These are phyloP conservation scores for Amphicarpaea edgeworthii DNA, from an alignment of 306 rosid genomes.

Conservation along the genomic window DNA sequence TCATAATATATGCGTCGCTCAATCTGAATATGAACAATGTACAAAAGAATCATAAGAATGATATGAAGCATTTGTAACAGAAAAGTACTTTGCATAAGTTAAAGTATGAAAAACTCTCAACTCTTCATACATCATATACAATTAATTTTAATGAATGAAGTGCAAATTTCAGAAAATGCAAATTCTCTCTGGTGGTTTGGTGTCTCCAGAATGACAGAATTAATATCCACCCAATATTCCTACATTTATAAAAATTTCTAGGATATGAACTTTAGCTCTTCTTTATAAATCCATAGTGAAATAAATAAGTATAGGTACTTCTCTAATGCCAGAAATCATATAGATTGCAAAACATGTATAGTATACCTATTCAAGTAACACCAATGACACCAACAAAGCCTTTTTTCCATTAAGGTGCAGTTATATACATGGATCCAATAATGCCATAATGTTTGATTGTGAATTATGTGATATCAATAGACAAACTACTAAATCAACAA, in stretches of 20 bases:
- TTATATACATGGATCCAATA: neutral
- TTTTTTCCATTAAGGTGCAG: neutral
- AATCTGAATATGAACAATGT: constrained; percentile 54
- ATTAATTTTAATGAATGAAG: neutral
- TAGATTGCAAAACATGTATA: neutral
- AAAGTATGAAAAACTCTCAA: neutral
- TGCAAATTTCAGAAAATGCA: neutral
- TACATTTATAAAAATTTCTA: neutral
- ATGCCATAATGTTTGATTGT: neutral
- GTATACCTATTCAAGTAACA: neutral
- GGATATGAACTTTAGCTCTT: neutral
- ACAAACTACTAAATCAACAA: neutral
- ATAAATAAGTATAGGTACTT: neutral
- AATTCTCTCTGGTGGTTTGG: neutral
- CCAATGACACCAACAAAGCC: neutral
- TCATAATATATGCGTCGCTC: constrained; percentile 89
- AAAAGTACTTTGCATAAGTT: neutral
- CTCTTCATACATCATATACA: neutral
- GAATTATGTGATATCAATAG: neutral
- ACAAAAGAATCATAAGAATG: constrained; percentile 20
- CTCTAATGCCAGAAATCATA: neutral
- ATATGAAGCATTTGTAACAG: neutral
- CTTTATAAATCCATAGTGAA: neutral
- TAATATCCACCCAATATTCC: constrained; percentile 3
- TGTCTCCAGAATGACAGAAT: constrained; percentile 17